Evolutionary conservation across 1,139 yeast species (phyloP), one percentile per base, ranked within the genome.

Genomic region (Suhomyces chickasaworum): DNA sequence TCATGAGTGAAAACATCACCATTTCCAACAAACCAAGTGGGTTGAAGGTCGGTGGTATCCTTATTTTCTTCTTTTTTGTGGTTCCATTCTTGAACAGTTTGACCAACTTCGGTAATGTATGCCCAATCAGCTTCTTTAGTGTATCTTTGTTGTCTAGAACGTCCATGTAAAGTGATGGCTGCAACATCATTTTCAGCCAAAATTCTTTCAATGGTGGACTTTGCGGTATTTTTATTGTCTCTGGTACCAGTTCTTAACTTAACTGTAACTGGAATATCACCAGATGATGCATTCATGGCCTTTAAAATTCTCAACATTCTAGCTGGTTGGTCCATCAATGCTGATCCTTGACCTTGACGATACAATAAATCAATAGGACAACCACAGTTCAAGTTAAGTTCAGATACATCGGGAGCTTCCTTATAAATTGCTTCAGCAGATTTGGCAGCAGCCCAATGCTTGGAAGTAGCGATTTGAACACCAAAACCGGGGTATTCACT

Each of bases 281-380:
- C 93, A 3, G 95, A 83, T 31, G 86, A 84, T 39, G 87, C 86
- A 59, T 85, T 87, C 98, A 93, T 93, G 5, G 95, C 91, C 58
- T 86, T 85, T 38, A 91, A 73, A 58, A 90, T 83, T 53, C 96
- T 78, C 39, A 86, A 65, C 66, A 91, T 69, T 59, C 89, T 81
- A 0, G 95, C 84, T 7, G 96, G 95, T 60, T 88, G 90, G 53
- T 90, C 98, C 78, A 93, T 73, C 50, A 93, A 75, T 0, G 97
- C 99, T 34, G 96, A 84, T 1, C 99, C 99, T 53, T 96, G 96
- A 25, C 99, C 99, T 62, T 88, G 91, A 55, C 93, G 80, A 66
- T 84, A 95, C 21, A 93, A 74, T 56, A 95, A 75, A 64, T 95
- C 99, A 56, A 93, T 93, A 13, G 99, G 99, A 66, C 99, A 93